Percentiles rank a stretch among this genome's conserved stretches.
These are phyloP conservation scores for Nemania abortiva DNA, from an alignment of 2,329 filamentous ascomycete species.

Conservation along the genomic window DNA sequence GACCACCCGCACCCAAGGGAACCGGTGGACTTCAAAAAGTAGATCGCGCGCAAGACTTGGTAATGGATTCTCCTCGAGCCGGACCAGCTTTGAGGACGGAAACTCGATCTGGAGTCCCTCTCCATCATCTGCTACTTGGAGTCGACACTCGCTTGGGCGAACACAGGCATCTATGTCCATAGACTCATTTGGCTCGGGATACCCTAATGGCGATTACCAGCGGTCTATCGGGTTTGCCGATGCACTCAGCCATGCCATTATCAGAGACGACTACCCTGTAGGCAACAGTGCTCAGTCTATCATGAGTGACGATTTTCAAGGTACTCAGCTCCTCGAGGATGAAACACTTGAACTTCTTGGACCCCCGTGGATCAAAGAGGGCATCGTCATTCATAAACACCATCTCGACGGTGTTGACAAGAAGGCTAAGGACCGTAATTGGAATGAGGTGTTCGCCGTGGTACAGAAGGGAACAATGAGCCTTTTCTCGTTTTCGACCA, in stretches of 20 bases:
- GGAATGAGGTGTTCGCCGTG: constrained; percentile 95
- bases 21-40: constrained; percentile 86
- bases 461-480: constrained; percentile 95
- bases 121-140: constrained; percentile 91
- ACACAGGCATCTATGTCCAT: constrained; percentile 93
- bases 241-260: constrained; percentile 94
- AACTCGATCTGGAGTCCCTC: constrained; percentile 91
- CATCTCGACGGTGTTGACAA: constrained; percentile 92
- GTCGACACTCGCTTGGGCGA: constrained; percentile 90
- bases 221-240: constrained; percentile 98
- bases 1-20: constrained; percentile 62
- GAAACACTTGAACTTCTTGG: constrained; percentile 91
- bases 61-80: constrained; percentile 87
- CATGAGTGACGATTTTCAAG: constrained; percentile 70
- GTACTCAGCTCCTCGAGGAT: constrained; percentile 82
- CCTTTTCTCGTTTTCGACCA: constrained; percentile 92
- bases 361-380: constrained; percentile 98
- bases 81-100: constrained; percentile 93
- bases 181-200: constrained; percentile 85
- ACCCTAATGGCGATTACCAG: constrained; percentile 84
- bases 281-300: constrained; percentile 62
- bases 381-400: constrained; percentile 95
- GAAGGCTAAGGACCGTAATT: constrained; percentile 92
- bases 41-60: constrained; percentile 83
- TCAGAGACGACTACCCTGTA: constrained; percentile 81